A percentile compares a stretch with the other conserved stretches of the same genome.
Conservation (phyloP, 2,329 filamentous ascomycete genomes). For the Phialophora chinensis region DNA sequence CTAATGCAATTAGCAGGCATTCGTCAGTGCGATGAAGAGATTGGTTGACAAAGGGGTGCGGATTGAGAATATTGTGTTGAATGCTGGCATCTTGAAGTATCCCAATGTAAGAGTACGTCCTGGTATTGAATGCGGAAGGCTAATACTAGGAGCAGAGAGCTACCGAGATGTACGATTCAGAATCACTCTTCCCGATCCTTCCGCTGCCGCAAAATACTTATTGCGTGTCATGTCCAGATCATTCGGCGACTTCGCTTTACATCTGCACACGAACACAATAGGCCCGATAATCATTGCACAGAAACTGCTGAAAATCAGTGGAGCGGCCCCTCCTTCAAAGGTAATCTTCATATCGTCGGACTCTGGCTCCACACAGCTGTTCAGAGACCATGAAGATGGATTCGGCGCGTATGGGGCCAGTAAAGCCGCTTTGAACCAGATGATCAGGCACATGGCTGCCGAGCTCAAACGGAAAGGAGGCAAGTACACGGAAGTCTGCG, state of each 20-base stretch:
- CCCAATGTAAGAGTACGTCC: conserved; percentile 56
- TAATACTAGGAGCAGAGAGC: conserved; percentile 51
- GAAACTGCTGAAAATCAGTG: conserved; percentile 55
- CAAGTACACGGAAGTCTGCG: conserved; percentile 42
- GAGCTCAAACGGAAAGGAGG: conserved; percentile 59
- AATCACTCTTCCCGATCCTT: background rate
- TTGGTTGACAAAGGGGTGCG: conserved; percentile 49
- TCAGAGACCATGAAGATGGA: conserved; percentile 63
- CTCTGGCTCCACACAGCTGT: conserved; percentile 58
- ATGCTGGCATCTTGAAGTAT: conserved; percentile 63
- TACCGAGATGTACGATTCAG: conserved; percentile 54
- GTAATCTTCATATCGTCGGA: conserved; percentile 65
- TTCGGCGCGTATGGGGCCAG: conserved; percentile 64
- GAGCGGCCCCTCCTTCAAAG: conserved; percentile 55
- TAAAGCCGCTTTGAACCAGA: conserved; percentile 64
- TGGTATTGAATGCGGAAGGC: conserved; percentile 7
- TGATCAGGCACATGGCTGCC: conserved; percentile 61
- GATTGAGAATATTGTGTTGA: conserved; percentile 62
- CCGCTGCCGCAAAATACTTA: conserved; percentile 6
- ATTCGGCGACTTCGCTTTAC: conserved; percentile 60
- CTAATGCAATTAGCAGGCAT: conserved; percentile 45
- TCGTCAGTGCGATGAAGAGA: conserved; percentile 49
- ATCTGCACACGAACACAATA: conserved; percentile 64
- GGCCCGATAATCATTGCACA: conserved; percentile 64
- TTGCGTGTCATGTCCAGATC: conserved; percentile 46